Conservation (phyloP, 192 early-diverging fungal genomes). For the Helicostylum pulchrum region DNA sequence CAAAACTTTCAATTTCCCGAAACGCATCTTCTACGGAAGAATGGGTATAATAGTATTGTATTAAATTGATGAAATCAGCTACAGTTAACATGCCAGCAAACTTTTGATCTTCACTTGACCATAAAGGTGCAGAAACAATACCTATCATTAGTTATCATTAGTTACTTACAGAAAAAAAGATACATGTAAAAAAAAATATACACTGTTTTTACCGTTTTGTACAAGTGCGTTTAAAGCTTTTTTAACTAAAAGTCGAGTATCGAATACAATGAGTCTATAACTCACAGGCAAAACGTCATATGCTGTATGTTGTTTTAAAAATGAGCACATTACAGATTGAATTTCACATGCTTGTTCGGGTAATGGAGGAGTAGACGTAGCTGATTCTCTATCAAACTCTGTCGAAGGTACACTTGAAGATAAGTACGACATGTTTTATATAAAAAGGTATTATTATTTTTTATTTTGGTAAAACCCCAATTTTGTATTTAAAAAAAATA, state of each 20-base stretch:
- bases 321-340: conserved; percentile 33
- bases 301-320: conserved; percentile 80
- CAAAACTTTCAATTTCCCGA: conserved; percentile 81
- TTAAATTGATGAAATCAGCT: conserved; percentile 92
- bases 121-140: conserved; percentile 91
- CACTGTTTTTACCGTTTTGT: conserved; percentile 77
- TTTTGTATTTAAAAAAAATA: too few relatives aligned
- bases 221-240: conserved; percentile 88
- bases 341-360: conserved; percentile 14
- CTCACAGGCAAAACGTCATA: conserved; percentile 91
- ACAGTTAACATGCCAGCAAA: conserved; percentile 97
- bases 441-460: background rate
- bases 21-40: conserved; percentile 77
- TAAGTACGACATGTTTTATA: conserved; percentile 1
- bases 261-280: conserved; percentile 88
- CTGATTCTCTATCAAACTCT: conserved; percentile 2
- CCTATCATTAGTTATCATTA: conserved; percentile 42
- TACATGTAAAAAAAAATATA: too few relatives aligned
- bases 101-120: conserved; percentile 72
- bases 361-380: background rate
- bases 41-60: conserved; percentile 87
- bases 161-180: background rate
- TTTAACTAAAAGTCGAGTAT: conserved; percentile 84
- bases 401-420: conserved; percentile 3
- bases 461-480: too few relatives aligned